Base-by-base conservation (phyloP, 75 land plant genomes). In the Larix kaempferi region DNA sequence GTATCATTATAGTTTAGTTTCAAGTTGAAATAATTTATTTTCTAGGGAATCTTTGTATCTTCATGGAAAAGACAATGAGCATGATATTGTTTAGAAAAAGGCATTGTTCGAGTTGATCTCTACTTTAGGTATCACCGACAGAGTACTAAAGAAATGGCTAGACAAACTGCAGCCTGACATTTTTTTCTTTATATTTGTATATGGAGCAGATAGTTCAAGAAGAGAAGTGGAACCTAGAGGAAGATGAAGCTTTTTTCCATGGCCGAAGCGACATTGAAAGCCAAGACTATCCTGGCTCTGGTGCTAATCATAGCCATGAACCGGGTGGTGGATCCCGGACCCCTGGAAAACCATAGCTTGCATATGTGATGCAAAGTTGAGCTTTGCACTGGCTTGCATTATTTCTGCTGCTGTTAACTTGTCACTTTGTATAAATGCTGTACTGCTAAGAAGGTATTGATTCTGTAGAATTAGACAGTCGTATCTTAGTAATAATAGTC, bases 281-380 rank as follows among this genome's bases (percentile, higher is more conserved):
- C 69, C 39, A 29, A 37, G 69, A 65, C 69, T 65, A 65, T 65
- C 69, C 69, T 16, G 19, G 19, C 17, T 65, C 69, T 29, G 69
- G 69, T 5, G 69, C 69, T 15, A 65, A 65, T 65, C 39, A 6
- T 4, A 65, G 69, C 5, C 69, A 65, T 65, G 69, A 65, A 64
- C 67, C 64, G 23, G 65, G 65, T 13, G 64, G 64, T 61, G 29
- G 64, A 7, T 61, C 67, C 27, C 15, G 6, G 39, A 17, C 39
- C 16, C 69, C 69, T 17, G 17, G 60, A 59, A 59, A 15, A 10
- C 64, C 66, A 26, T 26, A 26, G 37, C 17, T 63, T 14, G 37
- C 16, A 29, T 63, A 16, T 16, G 29, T 63, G 66, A 63, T 63
- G 37, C 66, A 63, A 63, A 33, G 35, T 63, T 63, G 66, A 63